phyloP scores from a whole-genome alignment of 1,284 basidiomycete species.

The Tilletia setariae region DNA sequence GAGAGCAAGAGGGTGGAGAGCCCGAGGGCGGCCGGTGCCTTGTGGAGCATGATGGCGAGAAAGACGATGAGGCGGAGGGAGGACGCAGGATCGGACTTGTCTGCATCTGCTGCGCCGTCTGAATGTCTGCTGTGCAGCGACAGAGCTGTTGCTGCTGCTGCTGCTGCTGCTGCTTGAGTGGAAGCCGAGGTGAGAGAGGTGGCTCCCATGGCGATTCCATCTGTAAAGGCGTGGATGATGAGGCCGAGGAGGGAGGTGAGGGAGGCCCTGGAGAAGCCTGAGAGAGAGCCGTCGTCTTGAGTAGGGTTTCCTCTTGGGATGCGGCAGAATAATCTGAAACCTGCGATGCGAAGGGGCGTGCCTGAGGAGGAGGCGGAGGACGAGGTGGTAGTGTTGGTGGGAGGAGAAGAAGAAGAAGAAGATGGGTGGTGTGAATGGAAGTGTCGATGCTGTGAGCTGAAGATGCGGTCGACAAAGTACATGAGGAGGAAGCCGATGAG shows the following conservation, averaged over 20 bases:
- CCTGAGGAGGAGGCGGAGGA: too few species aligned
- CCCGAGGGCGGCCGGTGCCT: constrained; percentile 50
- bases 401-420: neutral
- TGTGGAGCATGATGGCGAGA: constrained; percentile 52
- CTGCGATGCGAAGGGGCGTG: neutral
- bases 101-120: neutral
- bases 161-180: too few species aligned
- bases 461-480: constrained; percentile 39
- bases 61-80: constrained; percentile 37
- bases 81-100: neutral
- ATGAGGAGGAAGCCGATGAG: constrained; percentile 49
- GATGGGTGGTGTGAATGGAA: constrained; percentile 5
- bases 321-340: neutral
- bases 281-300: neutral
- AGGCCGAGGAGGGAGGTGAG: constrained; percentile 43
- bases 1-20: constrained; percentile 49
- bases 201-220: constrained; percentile 52
- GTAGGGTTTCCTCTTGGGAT: constrained; percentile 13
- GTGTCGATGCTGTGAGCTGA: constrained; percentile 17
- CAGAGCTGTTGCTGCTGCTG: neutral
- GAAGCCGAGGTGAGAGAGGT: constrained; percentile 21
- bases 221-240: constrained; percentile 47
- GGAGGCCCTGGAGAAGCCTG: constrained; percentile 22
- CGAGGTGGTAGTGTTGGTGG: neutral
- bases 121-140: neutral